Evolutionary conservation across 129 eudicot species (phyloP), one percentile per base, ranked within the genome.

Genomic region (Rutidosis leptorrhynchoides): DNA sequence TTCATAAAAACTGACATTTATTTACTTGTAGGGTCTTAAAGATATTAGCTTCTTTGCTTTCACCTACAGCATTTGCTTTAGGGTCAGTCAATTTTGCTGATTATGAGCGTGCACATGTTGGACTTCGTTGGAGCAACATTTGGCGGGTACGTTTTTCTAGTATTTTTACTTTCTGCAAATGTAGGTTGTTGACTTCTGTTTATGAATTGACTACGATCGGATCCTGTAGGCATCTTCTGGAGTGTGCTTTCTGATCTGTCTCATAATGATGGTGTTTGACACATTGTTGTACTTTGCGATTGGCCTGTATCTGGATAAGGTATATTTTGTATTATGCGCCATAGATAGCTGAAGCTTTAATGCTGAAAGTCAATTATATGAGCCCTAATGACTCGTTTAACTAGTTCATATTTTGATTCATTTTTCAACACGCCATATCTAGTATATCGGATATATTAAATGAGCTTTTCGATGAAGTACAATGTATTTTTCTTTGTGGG

Each of bases 41-140:
- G 77, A 87, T 87, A 46, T 14, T 83, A 68, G 97, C 94, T 71
- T 94, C 99, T 66, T 81, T 94, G 78, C 93, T 94, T 79, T 94
- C 99, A 29, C 99, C 99, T 37, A 94, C 99, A 37, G 99, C 99
- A 74, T 94, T 94, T 76, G 99, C 99, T 17, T 75, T 94, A 75
- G 99, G 99, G 32, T 94, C 97, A 22, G 74, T 94, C 77, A 94
- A 94, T 81, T 89, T 94, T 83, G 99, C 99, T 64, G 99, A 94
- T 64, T 94, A 94, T 78, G 99, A 94, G 69, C 91, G 97, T 61
- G 97, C 99, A 55, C 99, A 94, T 68, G 97, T 94, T 77, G 99
- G 99, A 72, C 90, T 94, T 12, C 95, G 97, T 4, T 94, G 99
- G 99, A 89, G 95, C 80, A 94, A 94, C 80, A 86, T 94, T 27